A percentile compares a stretch with the other conserved stretches of the same genome.
Conservation (phyloP, 371 early-diverging fungal species). For the Syncephalastrum racemosum region DNA sequence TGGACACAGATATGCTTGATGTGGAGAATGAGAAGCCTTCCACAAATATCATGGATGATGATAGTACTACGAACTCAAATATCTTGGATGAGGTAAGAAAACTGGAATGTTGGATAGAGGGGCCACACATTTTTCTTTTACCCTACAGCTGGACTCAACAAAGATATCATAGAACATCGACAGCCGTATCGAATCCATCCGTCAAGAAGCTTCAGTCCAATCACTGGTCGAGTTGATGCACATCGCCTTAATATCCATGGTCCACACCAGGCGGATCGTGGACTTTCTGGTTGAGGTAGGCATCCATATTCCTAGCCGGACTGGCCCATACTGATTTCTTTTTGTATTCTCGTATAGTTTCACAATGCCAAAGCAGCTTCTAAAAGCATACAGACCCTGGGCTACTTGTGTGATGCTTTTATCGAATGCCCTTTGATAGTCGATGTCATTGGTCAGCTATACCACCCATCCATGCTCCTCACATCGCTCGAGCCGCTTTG, state of each 20-base stretch:
- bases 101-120: no score
- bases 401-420: conserved; percentile 38
- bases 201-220: conserved; percentile 16
- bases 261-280: conserved; percentile 30
- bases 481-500: conserved; percentile 37
- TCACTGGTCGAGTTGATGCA: conserved; percentile 32
- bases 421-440: conserved; percentile 31
- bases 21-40: neutral
- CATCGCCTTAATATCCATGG: conserved; percentile 38
- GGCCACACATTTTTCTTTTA: no score
- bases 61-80: neutral
- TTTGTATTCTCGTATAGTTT: conserved; percentile 9
- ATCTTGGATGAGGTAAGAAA: no score
- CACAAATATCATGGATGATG: neutral
- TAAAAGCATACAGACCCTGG: conserved; percentile 27
- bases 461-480: conserved; percentile 32
- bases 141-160: no score
- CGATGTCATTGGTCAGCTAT: conserved; percentile 45
- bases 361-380: conserved; percentile 25
- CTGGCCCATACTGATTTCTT: neutral
- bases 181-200: conserved; percentile 25
- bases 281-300: conserved; percentile 36
- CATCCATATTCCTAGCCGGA: neutral
- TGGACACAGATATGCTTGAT: conserved; percentile 1
- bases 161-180: conserved; percentile 32